A percentile compares a stretch with the other conserved stretches of the same genome.
Evolutionary conservation across 495 filamentous ascomycete genomes (phyloP).

Genomic region (Xylona heveae): DNA sequence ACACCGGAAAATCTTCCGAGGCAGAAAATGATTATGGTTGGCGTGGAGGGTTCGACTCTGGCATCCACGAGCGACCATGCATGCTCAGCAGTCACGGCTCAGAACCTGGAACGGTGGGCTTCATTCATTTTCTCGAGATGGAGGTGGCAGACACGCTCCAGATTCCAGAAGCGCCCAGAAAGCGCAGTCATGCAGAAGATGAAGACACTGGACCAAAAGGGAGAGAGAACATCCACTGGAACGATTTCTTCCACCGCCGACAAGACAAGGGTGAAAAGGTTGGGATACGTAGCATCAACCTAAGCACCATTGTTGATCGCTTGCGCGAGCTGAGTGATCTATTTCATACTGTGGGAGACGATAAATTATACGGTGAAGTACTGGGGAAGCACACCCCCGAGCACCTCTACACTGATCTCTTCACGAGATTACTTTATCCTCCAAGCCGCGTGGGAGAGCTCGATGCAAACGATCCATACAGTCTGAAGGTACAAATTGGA

Average conservation of each 20-base stretch:
- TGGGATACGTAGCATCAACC: no score
- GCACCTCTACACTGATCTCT: slow-evolving; percentile 24
- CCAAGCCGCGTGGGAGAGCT: slow-evolving; percentile 14
- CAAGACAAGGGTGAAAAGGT: no score
- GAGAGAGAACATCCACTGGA: no score
- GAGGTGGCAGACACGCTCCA: slow-evolving; percentile 38
- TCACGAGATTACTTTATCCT: slow-evolving; percentile 23
- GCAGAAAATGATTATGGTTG: slow-evolving; percentile 15
- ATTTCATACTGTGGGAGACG: slow-evolving; percentile 17
- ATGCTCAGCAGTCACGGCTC: slow-evolving; percentile 56
- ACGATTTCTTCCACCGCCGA: no score
- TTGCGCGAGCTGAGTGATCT: slow-evolving; percentile 21
- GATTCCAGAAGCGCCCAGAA: no score
- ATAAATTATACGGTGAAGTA: slow-evolving; percentile 15
- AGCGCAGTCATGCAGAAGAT: no score
- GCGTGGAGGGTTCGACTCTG: slow-evolving; percentile 28
- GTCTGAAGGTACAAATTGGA: slow-evolving; percentile 29
- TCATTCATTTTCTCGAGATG: slow-evolving; percentile 48
- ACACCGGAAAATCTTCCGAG: slow-evolving; percentile 25
- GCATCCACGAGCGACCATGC: slow-evolving; percentile 39
- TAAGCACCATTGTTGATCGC: slow-evolving; percentile 23
- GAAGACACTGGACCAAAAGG: no score
- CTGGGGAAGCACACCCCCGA: slow-evolving; percentile 21
- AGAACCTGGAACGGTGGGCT: slow-evolving; percentile 58
- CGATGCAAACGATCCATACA: slow-evolving; percentile 14